Conservation (phyloP, 805 yeast genomes). For the Torulaspora maleeae region DNA sequence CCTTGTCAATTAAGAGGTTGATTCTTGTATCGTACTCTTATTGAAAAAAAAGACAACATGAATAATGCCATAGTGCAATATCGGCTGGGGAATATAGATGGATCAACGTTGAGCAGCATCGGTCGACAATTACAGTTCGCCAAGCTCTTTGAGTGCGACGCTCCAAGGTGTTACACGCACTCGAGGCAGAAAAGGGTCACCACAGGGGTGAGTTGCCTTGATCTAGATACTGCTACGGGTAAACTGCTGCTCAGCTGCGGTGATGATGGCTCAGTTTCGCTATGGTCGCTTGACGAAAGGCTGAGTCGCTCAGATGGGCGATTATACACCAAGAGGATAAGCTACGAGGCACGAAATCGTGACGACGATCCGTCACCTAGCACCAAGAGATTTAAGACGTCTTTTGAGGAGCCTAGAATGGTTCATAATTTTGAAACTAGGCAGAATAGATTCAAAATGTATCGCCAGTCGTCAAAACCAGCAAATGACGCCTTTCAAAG, state of each 20-base stretch:
- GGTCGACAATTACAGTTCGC: constrained; percentile 20
- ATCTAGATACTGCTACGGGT: constrained; percentile 19
- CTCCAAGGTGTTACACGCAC: constrained; percentile 12
- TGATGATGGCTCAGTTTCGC: constrained; percentile 36
- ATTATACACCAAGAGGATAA: constrained; percentile 30
- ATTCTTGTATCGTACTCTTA: not conserved
- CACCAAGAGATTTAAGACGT: constrained; percentile 2
- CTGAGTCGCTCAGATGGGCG: constrained; percentile 15
- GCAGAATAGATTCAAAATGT: constrained; percentile 21
- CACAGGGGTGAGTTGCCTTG: constrained; percentile 19
- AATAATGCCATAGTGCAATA: constrained; percentile 12
- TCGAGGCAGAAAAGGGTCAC: constrained; percentile 5
- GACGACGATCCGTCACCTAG: constrained; percentile 1
- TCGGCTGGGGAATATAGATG: constrained; percentile 13
- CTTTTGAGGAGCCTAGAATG: constrained; percentile 5
- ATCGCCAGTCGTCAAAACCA: constrained; percentile 18
- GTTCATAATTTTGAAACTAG: constrained; percentile 24
- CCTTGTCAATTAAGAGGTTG: not conserved
- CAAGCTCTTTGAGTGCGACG: constrained; percentile 17
- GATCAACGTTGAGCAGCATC: constrained; percentile 10
- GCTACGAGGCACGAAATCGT: constrained; percentile 13
- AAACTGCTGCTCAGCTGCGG: constrained; percentile 24
- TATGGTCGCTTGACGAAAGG: constrained; percentile 29
- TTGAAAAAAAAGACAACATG: constrained; percentile 2
- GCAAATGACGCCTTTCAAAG: not conserved